Evolutionary conservation across 148 eudicot genomes (phyloP).

Genomic region (Pharnaceum exiguum): DNA sequence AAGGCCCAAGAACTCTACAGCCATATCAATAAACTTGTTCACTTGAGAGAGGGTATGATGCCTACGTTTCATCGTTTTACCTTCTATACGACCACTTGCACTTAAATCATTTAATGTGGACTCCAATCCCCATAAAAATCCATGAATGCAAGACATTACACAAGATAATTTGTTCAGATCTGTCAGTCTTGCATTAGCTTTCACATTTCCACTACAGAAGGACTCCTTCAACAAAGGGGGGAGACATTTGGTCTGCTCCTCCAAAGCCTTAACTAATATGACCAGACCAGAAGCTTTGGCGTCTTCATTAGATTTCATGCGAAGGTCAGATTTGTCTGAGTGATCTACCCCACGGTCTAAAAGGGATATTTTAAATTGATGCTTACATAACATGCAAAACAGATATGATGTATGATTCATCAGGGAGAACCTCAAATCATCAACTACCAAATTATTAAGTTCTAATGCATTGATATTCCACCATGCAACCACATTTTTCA

Average conservation of each 20-base stretch:
- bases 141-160: constrained; percentile 56
- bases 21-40: constrained; percentile 31
- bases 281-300: constrained; percentile 34
- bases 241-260: constrained; percentile 30
- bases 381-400: constrained; percentile 47
- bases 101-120: constrained; percentile 39
- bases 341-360: constrained; percentile 6
- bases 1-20: constrained; percentile 32
- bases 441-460: constrained; percentile 27
- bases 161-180: constrained; percentile 46
- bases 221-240: constrained; percentile 21
- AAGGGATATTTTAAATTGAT: constrained; percentile 28
- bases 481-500: constrained; percentile 35
- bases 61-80: constrained; percentile 28
- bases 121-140: constrained; percentile 66
- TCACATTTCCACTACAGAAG: constrained; percentile 14
- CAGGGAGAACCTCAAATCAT: constrained; percentile 47
- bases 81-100: constrained; percentile 24
- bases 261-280: constrained; percentile 42
- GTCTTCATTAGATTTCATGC: constrained; percentile 15
- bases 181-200: constrained; percentile 1
- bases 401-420: constrained; percentile 76
- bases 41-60: constrained; percentile 34
- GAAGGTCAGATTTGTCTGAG: constrained; percentile 10
- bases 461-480: constrained; percentile 27